Evolutionary conservation across 2,329 filamentous ascomycete genomes (phyloP).

Genomic region (Colletotrichum tabaci): DNA sequence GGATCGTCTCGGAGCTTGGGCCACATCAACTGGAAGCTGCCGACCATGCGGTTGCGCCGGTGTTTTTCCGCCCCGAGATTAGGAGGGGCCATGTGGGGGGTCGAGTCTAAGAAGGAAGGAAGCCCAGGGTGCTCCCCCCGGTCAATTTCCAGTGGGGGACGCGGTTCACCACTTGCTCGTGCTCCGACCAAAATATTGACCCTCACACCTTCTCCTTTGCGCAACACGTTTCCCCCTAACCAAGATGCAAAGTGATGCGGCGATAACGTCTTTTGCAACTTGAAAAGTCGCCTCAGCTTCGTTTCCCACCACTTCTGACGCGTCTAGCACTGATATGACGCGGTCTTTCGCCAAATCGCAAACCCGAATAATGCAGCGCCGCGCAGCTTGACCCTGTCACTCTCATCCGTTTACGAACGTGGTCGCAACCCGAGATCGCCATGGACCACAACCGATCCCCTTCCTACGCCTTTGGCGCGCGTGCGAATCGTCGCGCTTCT

Average conservation of each 20-base stretch:
- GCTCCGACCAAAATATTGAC: slow-evolving; percentile 32
- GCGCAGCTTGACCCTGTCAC: slow-evolving; percentile 27
- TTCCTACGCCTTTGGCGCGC: slow-evolving; percentile 42
- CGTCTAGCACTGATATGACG: slow-evolving; percentile 37
- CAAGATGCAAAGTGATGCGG: slow-evolving; percentile 21
- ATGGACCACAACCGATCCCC: slow-evolving; percentile 48
- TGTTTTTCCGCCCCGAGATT: slow-evolving; percentile 38
- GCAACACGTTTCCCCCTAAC: slow-evolving; percentile 34
- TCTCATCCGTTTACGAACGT: slow-evolving; percentile 22
- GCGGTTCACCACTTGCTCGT: slow-evolving; percentile 35
- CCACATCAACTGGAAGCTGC: slow-evolving; percentile 1
- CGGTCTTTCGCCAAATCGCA: slow-evolving; percentile 31
- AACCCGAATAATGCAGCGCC: slow-evolving; percentile 36
- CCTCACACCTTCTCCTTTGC: slow-evolving; percentile 28
- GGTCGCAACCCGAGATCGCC: slow-evolving; percentile 15
- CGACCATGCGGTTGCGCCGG: slow-evolving; percentile 16
- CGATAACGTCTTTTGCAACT: slow-evolving; percentile 7
- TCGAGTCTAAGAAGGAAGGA: slow-evolving; percentile 32
- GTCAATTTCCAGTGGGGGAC: slow-evolving; percentile 30
- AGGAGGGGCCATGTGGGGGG: slow-evolving; percentile 33
- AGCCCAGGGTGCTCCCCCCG: slow-evolving; percentile 24
- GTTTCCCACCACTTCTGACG: background rate
- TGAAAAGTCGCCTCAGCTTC: background rate
- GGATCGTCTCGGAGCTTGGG: background rate
- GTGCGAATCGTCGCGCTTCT: slow-evolving; percentile 46